These are phyloP conservation scores for Hylodesmum podocarpum DNA, from an alignment of 306 rosid species.

Conservation along the genomic window DNA sequence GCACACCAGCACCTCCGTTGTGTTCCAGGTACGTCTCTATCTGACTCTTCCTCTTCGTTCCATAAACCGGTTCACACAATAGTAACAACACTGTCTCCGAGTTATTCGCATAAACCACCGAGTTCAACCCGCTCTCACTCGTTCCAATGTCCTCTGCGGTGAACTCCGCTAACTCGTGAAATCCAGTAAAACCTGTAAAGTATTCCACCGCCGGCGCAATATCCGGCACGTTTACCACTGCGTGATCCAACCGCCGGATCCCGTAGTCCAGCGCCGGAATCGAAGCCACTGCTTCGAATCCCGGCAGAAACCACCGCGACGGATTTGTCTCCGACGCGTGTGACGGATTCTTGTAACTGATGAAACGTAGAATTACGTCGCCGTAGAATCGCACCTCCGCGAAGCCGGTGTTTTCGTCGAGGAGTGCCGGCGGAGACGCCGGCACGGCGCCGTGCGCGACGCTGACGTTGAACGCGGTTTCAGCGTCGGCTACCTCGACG, in stretches of 20 bases:
- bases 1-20: constrained; percentile 89
- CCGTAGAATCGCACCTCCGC: constrained; percentile 81
- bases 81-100: constrained; percentile 77
- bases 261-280: constrained; percentile 61
- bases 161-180: constrained; percentile 96
- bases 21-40: constrained; percentile 92
- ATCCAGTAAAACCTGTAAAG: constrained; percentile 65
- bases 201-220: constrained; percentile 47
- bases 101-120: constrained; percentile 71
- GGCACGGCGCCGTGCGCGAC: constrained; percentile 66
- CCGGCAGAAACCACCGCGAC: constrained; percentile 57
- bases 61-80: constrained; percentile 82
- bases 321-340: constrained; percentile 27
- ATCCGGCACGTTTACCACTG: constrained; percentile 84
- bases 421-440: constrained; percentile 40
- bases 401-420: constrained; percentile 44
- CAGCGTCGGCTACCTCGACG: constrained; percentile 72
- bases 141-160: constrained; percentile 93
- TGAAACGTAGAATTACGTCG: constrained; percentile 79
- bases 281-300: constrained; percentile 58
- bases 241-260: constrained; percentile 76
- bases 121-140: constrained; percentile 86
- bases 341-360: constrained; percentile 50
- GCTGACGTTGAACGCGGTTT: constrained; percentile 56
- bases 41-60: constrained; percentile 90